Evolutionary conservation across 2,329 filamentous ascomycete genomes (phyloP), one percentile per base, ranked within the genome.

Genomic region (Dendryphion nanum): DNA sequence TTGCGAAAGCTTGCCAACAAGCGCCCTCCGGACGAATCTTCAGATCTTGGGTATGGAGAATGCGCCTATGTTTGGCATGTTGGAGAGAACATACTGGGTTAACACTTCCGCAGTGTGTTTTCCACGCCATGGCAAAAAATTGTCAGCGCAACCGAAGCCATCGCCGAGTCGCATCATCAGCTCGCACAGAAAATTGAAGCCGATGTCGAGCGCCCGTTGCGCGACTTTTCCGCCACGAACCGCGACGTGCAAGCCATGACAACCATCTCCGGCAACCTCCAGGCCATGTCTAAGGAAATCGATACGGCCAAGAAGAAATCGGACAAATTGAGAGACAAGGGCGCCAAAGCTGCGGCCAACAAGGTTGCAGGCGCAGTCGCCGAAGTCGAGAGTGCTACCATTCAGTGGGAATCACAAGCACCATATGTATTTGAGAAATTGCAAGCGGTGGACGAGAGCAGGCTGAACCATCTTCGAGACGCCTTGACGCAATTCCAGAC

Each of bases 371-470:
- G 77, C 45, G 89, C 89, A 10, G 76, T 80, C 8, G 73, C 80
- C 14, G 83, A 82, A 48, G 79, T 94, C 30, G 86, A 95, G 47
- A 81, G 81, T 43, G 85, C 89, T n/a, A 80, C 76, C 30, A 78
- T 84, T 49, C 86, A 95, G 61, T 98, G 93, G 93, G 84, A 95
- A 39, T 89, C 89, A 1, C 89, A 95, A 64, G 89, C 93, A 12
- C 93, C 93, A 1, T 97, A 88, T 66, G 85, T 96, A 44, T 96
- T 95, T 59, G 93, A 98, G 68, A 86, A 84, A 44, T 78, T 98
- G 18, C 93, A 98, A 64, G 85, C 87, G 5, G 73, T 94, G 20
- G 93, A 98, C 60, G 93, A 98, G 70, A 83, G 80, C 53, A 82
- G 93, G 39, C 74, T 94, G 50, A 95, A 96, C 64, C 85, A 94